phyloP scores from a whole-genome alignment of 2,329 filamentous ascomycete genomes.

The Lecanicillium sp. region DNA sequence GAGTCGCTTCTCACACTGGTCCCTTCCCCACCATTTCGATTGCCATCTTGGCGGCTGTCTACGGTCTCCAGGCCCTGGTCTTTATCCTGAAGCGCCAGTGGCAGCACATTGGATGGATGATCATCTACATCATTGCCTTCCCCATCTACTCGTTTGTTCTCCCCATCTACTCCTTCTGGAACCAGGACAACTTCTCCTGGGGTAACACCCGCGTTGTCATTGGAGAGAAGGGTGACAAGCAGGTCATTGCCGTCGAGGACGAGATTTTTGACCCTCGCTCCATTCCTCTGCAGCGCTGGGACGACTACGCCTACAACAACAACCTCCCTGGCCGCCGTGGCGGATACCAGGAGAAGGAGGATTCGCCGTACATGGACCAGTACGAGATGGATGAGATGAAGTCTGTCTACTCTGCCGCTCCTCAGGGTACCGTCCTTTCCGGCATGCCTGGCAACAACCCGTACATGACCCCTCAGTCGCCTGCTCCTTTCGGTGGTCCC shows the following conservation, averaged over 20 bases:
- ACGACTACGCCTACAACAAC: constrained; percentile 85
- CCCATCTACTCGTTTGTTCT: constrained; percentile 89
- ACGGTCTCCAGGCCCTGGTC: constrained; percentile 91
- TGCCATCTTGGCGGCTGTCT: constrained; percentile 82
- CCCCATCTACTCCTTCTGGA: constrained; percentile 98
- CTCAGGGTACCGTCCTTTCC: constrained; percentile 78
- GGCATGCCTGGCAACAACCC: constrained; percentile 68
- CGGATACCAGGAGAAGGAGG: constrained; percentile 56
- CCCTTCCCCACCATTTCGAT: constrained; percentile 84
- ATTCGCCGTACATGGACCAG: constrained; percentile 63
- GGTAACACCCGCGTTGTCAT: constrained; percentile 97
- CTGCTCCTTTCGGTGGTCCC: constrained; percentile 60
- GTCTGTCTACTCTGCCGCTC: constrained; percentile 90
- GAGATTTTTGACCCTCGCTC: constrained; percentile 86
- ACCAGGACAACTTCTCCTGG: constrained; percentile 98
- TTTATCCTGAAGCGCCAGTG: constrained; percentile 96
- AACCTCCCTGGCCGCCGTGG: constrained; percentile 88
- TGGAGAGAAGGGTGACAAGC: constrained; percentile 85
- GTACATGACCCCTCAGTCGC: constrained; percentile 80
- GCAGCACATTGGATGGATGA: constrained; percentile 99
- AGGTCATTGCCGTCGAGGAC: constrained; percentile 79
- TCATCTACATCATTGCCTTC: constrained; percentile 94
- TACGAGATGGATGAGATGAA: constrained; percentile 99
- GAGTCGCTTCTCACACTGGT: constrained; percentile 60
- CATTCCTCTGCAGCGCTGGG: constrained; percentile 93